Base-by-base conservation (phyloP, 2,329 filamentous ascomycete species). In the Fusarium citri region DNA sequence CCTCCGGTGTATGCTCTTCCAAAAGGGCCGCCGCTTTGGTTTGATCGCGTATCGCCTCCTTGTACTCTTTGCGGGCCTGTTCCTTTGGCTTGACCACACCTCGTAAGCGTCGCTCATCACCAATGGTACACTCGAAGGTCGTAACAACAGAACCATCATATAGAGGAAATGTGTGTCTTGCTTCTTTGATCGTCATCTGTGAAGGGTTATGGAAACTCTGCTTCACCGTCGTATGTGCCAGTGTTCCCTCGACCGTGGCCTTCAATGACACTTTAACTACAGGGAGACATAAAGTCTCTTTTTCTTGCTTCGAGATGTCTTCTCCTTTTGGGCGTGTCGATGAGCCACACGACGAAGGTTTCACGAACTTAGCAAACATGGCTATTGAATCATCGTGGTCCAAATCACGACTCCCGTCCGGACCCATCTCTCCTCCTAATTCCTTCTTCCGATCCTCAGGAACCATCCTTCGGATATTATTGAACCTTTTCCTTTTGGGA, bases 101-200 rank as follows among this genome's bases (percentile, higher is more conserved):
- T 5, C 25, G 18, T 1, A 57, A 2, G 0, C 55, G 55, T 0
- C 55, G 34, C 2, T 57, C 55, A 9, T 57, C 55, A 0, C 55
- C 46, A 0, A 57, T 41, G 0, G 55, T 57, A 5, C 55, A 57
- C 8, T 57, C 55, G 0, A 57, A 57, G 0, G 31, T 16, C 0
- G 16, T 51, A 2, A 57, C 16, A 0, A 25, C 55, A 11, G 46
- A 16, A 0, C 55, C 25, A 5, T 57, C 46, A 2, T 57, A 57
- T 0, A 57, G 1, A 3, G 55, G 55, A 7, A 57, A 51, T 0
- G 23, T 26, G 0, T 57, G 55, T 1, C 14, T 41, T 2, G 55
- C 16, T 8, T 22, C 9, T 0, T 22, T 4, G 5, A 53, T 51
- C 3, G 2, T 7, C 1, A 12, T 3, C 0, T 20, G 3, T 1